Conservation (phyloP, 352 stramenopile genomes). For the Phytophthora rubi region DNA sequence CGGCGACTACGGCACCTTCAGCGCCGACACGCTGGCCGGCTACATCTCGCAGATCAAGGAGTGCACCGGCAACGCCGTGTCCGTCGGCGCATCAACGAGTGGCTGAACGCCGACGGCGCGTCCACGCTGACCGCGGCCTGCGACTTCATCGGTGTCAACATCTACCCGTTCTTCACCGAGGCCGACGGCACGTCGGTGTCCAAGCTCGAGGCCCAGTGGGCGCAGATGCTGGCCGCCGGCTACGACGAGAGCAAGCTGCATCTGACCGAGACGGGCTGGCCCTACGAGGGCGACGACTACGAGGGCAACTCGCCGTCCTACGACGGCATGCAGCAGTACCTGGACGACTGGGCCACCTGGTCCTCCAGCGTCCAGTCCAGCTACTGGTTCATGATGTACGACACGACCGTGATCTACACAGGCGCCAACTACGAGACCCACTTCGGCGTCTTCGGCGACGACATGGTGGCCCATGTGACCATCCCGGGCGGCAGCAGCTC, state of each 20-base stretch:
- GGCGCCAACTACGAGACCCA: slow-evolving; percentile 57
- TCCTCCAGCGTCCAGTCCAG: slow-evolving; percentile 32
- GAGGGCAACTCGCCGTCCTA: slow-evolving; percentile 50
- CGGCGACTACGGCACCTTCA: too few relatives aligned
- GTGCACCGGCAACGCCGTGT: too few relatives aligned
- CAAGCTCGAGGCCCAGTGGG: slow-evolving; percentile 58
- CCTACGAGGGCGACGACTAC: slow-evolving; percentile 43
- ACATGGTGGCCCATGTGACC: slow-evolving; percentile 49
- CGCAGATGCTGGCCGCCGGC: slow-evolving; percentile 40
- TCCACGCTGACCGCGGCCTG: slow-evolving; percentile 39
- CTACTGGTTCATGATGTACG: slow-evolving; percentile 76
- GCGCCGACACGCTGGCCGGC: too few relatives aligned
- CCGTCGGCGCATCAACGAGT: slow-evolving; percentile 58
- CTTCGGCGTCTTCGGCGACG: slow-evolving; percentile 58
- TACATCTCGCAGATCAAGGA: too few relatives aligned
- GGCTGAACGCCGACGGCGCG: slow-evolving; percentile 44
- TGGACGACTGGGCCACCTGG: slow-evolving; percentile 54
- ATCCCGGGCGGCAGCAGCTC: slow-evolving; percentile 38
- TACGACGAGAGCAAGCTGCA: slow-evolving; percentile 48
- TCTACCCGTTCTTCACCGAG: slow-evolving; percentile 62
- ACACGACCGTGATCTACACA: slow-evolving; percentile 51
- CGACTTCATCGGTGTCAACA: slow-evolving; percentile 43
- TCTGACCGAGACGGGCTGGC: slow-evolving; percentile 70
- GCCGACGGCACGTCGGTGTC: slow-evolving; percentile 42
- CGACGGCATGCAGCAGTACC: slow-evolving; percentile 49